Evolutionary conservation across 2,329 filamentous ascomycete genomes (phyloP).

Genomic region (Gnomoniopsis sp.): DNA sequence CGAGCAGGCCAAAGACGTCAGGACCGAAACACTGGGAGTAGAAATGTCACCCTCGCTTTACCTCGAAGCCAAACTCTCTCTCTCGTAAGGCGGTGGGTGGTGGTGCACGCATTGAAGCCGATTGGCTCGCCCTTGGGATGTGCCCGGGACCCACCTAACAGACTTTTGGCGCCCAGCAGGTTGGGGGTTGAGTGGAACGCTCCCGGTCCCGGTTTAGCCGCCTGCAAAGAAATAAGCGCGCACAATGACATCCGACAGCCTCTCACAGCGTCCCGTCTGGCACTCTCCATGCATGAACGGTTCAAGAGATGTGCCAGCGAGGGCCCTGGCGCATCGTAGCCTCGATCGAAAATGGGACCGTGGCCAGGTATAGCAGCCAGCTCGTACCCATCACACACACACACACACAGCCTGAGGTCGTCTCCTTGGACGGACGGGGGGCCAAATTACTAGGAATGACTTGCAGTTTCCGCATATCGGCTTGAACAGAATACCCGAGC

Average conservation of each 20-base stretch:
- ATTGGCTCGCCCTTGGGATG: neutral
- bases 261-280: neutral
- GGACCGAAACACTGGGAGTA: neutral
- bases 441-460: too few species aligned
- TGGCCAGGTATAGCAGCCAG: too few species aligned
- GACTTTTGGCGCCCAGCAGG: neutral
- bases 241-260: neutral
- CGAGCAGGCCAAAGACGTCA: neutral
- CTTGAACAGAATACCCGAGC: neutral
- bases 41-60: too few species aligned
- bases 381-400: too few species aligned
- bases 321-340: neutral
- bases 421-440: too few species aligned
- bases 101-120: neutral
- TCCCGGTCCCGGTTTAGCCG: neutral
- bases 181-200: neutral
- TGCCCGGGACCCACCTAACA: neutral
- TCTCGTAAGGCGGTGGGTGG: too few species aligned
- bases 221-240: slow-evolving; percentile 4
- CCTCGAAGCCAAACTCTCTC: neutral
- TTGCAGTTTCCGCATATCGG: neutral
- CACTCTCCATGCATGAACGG: neutral
- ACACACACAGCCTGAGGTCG: too few species aligned
- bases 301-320: neutral
- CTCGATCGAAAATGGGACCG: neutral